phyloP scores from a whole-genome alignment of 345 rosid genomes.

The Garcia nutans region DNA sequence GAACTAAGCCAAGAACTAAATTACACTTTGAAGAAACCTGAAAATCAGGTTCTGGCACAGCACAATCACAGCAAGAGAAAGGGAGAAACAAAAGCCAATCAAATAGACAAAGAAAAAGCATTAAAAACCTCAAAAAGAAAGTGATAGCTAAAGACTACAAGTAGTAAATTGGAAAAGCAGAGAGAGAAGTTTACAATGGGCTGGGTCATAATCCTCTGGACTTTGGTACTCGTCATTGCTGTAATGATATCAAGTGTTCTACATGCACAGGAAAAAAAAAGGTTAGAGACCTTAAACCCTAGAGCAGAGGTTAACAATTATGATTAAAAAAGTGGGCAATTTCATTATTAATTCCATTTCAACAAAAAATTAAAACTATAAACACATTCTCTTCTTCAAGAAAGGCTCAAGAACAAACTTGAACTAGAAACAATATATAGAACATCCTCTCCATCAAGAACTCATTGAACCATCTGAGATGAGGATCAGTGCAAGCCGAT shows the following conservation, averaged over 20 bases:
- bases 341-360: too few species aligned
- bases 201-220: conserved; percentile 81
- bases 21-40: conserved; percentile 93
- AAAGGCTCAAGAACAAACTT: too few species aligned
- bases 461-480: too few species aligned
- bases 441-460: too few species aligned
- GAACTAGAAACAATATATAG: too few species aligned
- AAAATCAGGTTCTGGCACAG: conserved; percentile 79
- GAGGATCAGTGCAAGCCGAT: too few species aligned
- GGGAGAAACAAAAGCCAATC: neutral
- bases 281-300: neutral
- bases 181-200: conserved; percentile 49
- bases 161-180: neutral
- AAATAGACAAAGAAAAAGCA: neutral
- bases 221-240: conserved; percentile 86
- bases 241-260: neutral
- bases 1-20: conserved; percentile 12
- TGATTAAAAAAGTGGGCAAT: too few species aligned
- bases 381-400: too few species aligned
- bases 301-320: neutral
- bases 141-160: neutral
- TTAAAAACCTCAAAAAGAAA: neutral
- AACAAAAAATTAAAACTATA: too few species aligned
- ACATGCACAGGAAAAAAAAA: neutral
- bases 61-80: neutral